Base-by-base conservation (phyloP, 2,329 filamentous ascomycete genomes). In the Cercospora citrullina region DNA sequence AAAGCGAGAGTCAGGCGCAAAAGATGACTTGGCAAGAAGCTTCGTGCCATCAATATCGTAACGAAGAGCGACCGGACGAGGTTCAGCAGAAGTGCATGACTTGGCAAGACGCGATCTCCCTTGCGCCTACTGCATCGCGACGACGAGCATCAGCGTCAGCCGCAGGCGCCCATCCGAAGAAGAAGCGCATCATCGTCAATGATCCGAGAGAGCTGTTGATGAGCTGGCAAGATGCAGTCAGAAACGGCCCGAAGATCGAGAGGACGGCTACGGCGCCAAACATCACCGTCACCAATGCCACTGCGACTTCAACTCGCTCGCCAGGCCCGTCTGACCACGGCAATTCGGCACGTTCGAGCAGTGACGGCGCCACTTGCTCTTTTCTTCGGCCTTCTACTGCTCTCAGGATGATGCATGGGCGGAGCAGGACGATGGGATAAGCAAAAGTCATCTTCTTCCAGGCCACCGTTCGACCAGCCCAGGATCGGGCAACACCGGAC, bases 191-290 rank as follows among this genome's bases (percentile, higher is more conserved):
- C 28, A 58, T 64, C 21, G 48, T 64, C n/a, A 36, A 64, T 36
- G 51, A 64, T 16, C 62, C 62, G 14, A 30, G 62, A 58, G 62
- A 64, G 23, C 18, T 64, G 23, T 21, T 64, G 53, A 58, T 58
- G 62, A 64, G 62, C 33, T 64, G 62, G 62, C 62, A 58, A 42
- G 62, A 64, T 8, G 62, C 51, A 16, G 33, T 64, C 1, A 58
- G 36, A 36, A 59, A 33, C 30, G 51, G 62, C 5, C 62, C 62
- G 3, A 53, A 45, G 51, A 45, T 23, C 10, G 36, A 16, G 10
- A 42, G 14, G 6, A 23, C 21, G 60, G 7, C 28, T 5, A 31
- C 26, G 1, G 28, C 28, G 4, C 55, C 28, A 3, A 21, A 23
- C 16, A 18, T 58, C 9, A 31, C 55, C 23, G 5, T 53, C 23